A percentile compares a stretch with the other conserved stretches of the same genome.
These are phyloP conservation scores for Arthrobotrys conoides DNA, from an alignment of 2,329 filamentous ascomycete genomes.

Conservation along the genomic window DNA sequence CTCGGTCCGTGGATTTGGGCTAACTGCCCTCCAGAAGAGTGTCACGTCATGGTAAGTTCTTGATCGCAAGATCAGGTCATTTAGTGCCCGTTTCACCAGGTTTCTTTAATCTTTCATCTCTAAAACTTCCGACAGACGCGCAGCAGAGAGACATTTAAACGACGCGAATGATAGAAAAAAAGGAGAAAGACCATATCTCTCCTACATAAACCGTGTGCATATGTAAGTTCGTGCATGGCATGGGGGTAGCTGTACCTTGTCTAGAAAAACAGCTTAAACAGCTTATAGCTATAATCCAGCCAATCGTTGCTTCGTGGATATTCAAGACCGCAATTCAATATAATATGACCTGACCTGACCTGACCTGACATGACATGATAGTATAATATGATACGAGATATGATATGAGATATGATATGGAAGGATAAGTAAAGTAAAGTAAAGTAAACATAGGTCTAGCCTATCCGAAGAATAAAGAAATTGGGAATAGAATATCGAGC, in stretches of 20 bases:
- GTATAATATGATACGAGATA: constrained; percentile 2
- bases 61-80: constrained; percentile 24
- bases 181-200: not conserved
- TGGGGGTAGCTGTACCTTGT: not conserved
- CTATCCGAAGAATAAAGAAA: constrained; percentile 3
- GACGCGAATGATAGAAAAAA: not conserved
- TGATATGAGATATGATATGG: not conserved
- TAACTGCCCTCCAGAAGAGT: too few species aligned
- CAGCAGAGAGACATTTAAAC: not conserved
- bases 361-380: not conserved
- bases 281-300: not conserved
- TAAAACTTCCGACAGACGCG: constrained; percentile 9
- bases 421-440: constrained; percentile 12
- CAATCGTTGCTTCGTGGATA: constrained; percentile 14
- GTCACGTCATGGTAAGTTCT: constrained; percentile 51
- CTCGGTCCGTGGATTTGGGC: constrained; percentile 20
- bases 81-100: not conserved
- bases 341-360: not conserved
- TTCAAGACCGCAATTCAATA: not conserved
- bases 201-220: too few species aligned
- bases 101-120: too few species aligned
- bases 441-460: constrained; percentile 27
- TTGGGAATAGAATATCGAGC: not conserved
- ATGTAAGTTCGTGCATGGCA: not conserved
- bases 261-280: not conserved